Conservation (phyloP, 805 yeast species). For the Candida broadrunensis region DNA sequence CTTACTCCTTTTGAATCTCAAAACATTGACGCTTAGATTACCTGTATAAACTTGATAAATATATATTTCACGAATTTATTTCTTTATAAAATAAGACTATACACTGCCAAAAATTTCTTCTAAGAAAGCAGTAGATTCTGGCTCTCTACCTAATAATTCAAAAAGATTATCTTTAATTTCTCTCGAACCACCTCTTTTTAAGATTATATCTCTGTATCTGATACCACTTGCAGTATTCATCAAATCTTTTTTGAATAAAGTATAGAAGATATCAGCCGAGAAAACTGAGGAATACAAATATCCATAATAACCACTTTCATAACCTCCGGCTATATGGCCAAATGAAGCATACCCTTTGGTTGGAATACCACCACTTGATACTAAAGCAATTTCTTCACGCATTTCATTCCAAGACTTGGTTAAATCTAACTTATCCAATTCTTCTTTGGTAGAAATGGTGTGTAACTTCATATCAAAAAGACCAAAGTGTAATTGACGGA, state of each 20-base stretch:
- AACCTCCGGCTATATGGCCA: constrained; percentile 79
- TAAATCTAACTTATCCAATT: constrained; percentile 46
- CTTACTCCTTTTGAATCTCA: constrained; percentile 74
- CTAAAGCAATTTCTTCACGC: constrained; percentile 60
- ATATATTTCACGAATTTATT: not conserved
- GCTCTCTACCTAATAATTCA: constrained; percentile 73
- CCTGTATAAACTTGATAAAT: not conserved
- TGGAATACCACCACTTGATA: constrained; percentile 50
- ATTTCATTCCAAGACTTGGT: constrained; percentile 60
- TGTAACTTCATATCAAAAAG: constrained; percentile 75
- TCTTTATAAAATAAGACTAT: not conserved
- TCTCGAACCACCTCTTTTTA: constrained; percentile 69
- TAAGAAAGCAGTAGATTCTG: constrained; percentile 70
- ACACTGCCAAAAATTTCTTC: constrained; percentile 45
- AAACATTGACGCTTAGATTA: constrained; percentile 32
- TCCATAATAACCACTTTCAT: constrained; percentile 85
- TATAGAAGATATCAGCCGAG: constrained; percentile 78
- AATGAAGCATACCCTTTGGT: constrained; percentile 75
- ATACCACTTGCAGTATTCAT: constrained; percentile 60
- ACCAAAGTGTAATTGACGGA: constrained; percentile 79
- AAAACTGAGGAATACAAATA: constrained; percentile 83
- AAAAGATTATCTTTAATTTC: constrained; percentile 65
- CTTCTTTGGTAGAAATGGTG: constrained; percentile 33
- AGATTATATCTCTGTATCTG: constrained; percentile 64
- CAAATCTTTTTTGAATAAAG: constrained; percentile 67